Conservation (phyloP, 371 early-diverging fungal genomes). For the Mortierella sp. region DNA sequence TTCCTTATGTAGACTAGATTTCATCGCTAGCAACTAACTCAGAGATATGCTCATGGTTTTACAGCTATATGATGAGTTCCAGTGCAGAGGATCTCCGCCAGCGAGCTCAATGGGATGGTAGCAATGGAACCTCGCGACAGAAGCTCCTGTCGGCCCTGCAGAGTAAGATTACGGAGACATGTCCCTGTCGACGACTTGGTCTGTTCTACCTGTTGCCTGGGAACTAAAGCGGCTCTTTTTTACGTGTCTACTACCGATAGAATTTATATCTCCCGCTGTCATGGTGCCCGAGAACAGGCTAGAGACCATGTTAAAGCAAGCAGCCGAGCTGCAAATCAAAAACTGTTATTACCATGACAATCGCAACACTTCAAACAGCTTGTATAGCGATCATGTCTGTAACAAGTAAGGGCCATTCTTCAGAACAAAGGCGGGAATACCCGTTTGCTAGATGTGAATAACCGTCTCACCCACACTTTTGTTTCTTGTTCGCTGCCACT, state of each 20-base stretch:
- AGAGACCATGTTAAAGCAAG: constrained; percentile 83
- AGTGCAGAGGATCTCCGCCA: constrained; percentile 68
- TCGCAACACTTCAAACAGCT: constrained; percentile 64
- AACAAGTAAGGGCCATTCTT: constrained; percentile 34
- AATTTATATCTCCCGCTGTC: constrained; percentile 79
- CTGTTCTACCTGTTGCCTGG: too few relatives aligned
- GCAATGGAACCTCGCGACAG: constrained; percentile 76
- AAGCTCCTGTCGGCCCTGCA: constrained; percentile 73
- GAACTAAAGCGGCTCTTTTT: too few relatives aligned
- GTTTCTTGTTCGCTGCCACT: background rate
- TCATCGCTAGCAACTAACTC: too few relatives aligned
- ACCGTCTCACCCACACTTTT: constrained; percentile 18
- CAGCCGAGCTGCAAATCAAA: constrained; percentile 77
- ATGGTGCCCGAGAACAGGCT: constrained; percentile 92
- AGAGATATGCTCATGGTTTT: background rate
- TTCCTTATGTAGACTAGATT: too few relatives aligned
- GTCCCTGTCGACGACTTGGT: background rate
- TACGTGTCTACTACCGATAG: constrained; percentile 52
- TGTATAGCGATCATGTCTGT: constrained; percentile 84
- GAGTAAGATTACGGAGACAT: constrained; percentile 48
- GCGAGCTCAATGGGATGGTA: constrained; percentile 86
- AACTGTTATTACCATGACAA: constrained; percentile 89
- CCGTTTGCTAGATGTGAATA: background rate
- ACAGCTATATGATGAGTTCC: constrained; percentile 74
- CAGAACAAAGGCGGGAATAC: background rate